A percentile compares a stretch with the other conserved stretches of the same genome.
phyloP scores from a whole-genome alignment of 106 monocot species.

The Allium cepa region DNA sequence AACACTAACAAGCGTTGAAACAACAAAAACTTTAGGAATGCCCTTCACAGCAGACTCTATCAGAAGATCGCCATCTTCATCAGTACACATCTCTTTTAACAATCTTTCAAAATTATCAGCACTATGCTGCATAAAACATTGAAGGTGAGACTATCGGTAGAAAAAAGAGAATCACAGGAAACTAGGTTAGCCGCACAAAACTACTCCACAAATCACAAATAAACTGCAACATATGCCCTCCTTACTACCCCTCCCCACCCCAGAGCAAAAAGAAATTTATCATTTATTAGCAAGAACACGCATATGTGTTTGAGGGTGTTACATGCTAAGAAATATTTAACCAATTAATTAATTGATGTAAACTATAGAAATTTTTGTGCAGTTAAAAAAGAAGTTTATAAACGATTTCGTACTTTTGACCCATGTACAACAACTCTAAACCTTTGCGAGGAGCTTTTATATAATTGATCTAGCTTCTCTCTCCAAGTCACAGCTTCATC shows the following conservation, averaged over 20 bases:
- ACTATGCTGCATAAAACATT: constrained; percentile 82
- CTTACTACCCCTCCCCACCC: no score
- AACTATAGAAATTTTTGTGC: background rate
- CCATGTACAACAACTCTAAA: constrained; percentile 99
- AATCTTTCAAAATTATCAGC: constrained; percentile 96
- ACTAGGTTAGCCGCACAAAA: no score
- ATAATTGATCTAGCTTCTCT: constrained; percentile 95
- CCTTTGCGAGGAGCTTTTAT: constrained; percentile 98
- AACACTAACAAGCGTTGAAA: constrained; percentile 85
- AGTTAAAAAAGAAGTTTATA: no score
- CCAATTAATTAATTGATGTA: background rate
- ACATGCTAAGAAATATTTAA: no score
- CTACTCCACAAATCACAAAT: no score
- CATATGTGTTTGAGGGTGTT: no score
- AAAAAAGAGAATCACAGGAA: background rate
- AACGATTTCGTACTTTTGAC: constrained; percentile 60
- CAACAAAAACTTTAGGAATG: constrained; percentile 94
- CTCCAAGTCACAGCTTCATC: constrained; percentile 95
- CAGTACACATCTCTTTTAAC: constrained; percentile 91
- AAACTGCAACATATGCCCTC: no score
- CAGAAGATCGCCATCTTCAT: constrained; percentile 94
- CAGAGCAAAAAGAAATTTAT: no score
- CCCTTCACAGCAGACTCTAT: constrained; percentile 94
- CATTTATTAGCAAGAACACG: no score
- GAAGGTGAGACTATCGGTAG: constrained; percentile 6